phyloP scores from a whole-genome alignment of 2,329 filamentous ascomycete species.

The Scleromitrula shiraiana region DNA sequence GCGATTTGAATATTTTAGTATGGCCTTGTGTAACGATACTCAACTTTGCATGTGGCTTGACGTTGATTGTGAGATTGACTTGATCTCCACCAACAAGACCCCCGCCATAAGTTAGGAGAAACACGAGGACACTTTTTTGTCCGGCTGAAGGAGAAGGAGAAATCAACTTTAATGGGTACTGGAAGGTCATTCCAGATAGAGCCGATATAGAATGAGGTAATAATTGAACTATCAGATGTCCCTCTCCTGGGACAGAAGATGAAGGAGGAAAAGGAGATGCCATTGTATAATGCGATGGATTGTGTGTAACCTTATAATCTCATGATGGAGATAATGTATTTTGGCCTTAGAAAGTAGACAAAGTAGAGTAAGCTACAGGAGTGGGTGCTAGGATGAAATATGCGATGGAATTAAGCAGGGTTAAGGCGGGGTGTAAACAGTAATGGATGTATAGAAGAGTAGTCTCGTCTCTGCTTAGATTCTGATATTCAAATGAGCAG shows the following conservation, averaged over 20 bases:
- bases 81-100: conserved; percentile 83
- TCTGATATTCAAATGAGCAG: no score
- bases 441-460: no score
- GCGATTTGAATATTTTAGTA: conserved; percentile 91
- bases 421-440: neutral
- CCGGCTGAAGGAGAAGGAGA: conserved; percentile 61
- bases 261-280: conserved; percentile 46
- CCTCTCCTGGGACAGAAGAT: conserved; percentile 67
- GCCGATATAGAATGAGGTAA: conserved; percentile 65
- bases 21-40: conserved; percentile 66
- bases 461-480: no score
- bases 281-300: conserved; percentile 12
- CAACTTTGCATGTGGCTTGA: conserved; percentile 59
- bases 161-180: conserved; percentile 92
- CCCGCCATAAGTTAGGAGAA: conserved; percentile 88
- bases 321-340: neutral
- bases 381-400: neutral
- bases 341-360: neutral
- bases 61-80: conserved; percentile 61
- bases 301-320: neutral
- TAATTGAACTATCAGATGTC: conserved; percentile 64
- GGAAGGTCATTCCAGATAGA: conserved; percentile 70
- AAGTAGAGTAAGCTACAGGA: neutral
- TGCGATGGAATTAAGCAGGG: no score
- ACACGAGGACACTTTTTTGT: conserved; percentile 67